These are phyloP conservation scores for Colletotrichum spinosum DNA, from an alignment of 2,329 filamentous ascomycete genomes.

Conservation along the genomic window DNA sequence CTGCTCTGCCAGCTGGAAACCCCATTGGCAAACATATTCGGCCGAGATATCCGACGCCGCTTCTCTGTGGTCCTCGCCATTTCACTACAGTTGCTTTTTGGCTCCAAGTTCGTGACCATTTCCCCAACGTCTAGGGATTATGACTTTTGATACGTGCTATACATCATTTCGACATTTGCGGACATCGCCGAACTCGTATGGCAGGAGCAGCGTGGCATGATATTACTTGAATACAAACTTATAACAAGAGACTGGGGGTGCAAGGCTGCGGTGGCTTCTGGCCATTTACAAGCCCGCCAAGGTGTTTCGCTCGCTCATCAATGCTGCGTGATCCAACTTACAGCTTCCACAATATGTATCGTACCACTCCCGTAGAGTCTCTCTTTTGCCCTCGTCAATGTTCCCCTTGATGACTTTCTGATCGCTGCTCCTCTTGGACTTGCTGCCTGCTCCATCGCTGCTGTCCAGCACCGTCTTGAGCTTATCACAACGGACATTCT, in stretches of 20 bases:
- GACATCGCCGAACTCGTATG: too few species aligned
- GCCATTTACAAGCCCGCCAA: constrained; percentile 24
- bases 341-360: constrained; percentile 69
- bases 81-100: not conserved
- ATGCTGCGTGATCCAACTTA: constrained; percentile 54
- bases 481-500: constrained; percentile 80
- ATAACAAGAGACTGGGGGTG: constrained; percentile 21
- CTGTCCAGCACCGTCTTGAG: constrained; percentile 57
- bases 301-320: constrained; percentile 38
- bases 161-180: too few species aligned
- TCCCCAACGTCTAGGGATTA: too few species aligned
- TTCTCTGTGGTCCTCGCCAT: not conserved
- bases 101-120: too few species aligned
- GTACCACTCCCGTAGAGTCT: constrained; percentile 60
- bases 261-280: constrained; percentile 1
- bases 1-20: not conserved
- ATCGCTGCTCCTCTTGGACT: constrained; percentile 19
- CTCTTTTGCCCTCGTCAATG: constrained; percentile 44
- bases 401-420: constrained; percentile 40
- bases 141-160: too few species aligned
- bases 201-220: not conserved
- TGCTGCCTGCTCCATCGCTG: constrained; percentile 38
- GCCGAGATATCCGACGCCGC: constrained; percentile 10
- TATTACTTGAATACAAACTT: constrained; percentile 1
- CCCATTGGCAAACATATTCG: not conserved